Evolutionary conservation across 176 grass and related monocot species (phyloP), one percentile per base, ranked within the genome.

Genomic region (Bolboschoenus planiculmis): DNA sequence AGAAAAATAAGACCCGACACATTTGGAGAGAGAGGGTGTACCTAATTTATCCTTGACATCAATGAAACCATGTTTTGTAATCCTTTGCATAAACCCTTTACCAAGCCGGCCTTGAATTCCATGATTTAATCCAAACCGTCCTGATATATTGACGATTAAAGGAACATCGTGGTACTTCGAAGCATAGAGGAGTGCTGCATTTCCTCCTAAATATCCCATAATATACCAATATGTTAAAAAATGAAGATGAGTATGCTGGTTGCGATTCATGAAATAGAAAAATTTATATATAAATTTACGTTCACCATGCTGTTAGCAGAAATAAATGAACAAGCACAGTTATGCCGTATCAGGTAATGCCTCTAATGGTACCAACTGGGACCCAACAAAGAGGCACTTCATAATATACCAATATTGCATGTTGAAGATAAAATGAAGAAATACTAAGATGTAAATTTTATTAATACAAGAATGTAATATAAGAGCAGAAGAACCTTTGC

Each of bases 1-100:
- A 84, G 42, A 42, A 72, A 64, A 36, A 44, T 80, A 24, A 35
- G 87, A 37, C 5, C 35, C 4, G 16, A 80, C 2, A 80, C 80
- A 77, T 55, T 67, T 24, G 43, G 53, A 36, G 50, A 18, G 47
- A 46, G 86, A 88, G 55, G 16, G 57, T 84, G 14, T 59, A 94
- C 95, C 92, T 85, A 87, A 94, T 84, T 20, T 94, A 55, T 94
- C 91, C 65, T 78, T 97, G 43, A 94, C 90, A 86, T 97, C 92
- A 74, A 97, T 94, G 37, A 91, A 91, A n/a, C 92, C 88, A 63
- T 94, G 83, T 87, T 88, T 87, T 44, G 90, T 84, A 78, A 97
- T 90, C 88, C 87, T 92, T 58, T 88, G 84, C 92, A 92, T 87
- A 74, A 91, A 97, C 46, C 92, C 83, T 82, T 86, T 97, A 39